phyloP scores from a whole-genome alignment of 495 filamentous ascomycete genomes.

The Elaphomyces granulatus region DNA sequence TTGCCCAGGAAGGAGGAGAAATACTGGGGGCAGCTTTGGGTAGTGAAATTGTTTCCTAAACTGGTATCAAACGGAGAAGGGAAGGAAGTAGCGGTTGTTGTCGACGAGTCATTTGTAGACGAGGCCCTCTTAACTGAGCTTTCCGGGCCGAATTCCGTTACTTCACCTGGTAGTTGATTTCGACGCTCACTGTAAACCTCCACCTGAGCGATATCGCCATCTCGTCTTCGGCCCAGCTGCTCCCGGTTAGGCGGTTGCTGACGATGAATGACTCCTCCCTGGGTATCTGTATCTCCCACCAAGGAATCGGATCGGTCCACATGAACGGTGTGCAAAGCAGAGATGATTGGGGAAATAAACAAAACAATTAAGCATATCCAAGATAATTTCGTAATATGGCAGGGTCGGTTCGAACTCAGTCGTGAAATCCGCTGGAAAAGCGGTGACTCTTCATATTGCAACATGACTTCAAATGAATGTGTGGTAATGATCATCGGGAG shows the following conservation, averaged over 20 bases:
- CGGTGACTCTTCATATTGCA: background rate
- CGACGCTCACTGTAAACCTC: no score
- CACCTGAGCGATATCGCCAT: no score
- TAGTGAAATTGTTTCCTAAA: constrained; percentile 54
- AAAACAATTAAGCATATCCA: background rate
- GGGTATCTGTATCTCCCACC: no score
- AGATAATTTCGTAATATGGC: background rate
- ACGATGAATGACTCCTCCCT: no score
- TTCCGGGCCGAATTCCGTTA: background rate
- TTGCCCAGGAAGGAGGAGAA: constrained; percentile 51
- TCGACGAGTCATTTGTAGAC: constrained; percentile 7
- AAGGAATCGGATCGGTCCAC: no score
- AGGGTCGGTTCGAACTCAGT: background rate
- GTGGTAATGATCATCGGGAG: background rate
- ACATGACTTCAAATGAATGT: background rate
- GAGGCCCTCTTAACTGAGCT: background rate
- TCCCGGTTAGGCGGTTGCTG: no score
- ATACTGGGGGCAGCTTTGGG: constrained; percentile 46
- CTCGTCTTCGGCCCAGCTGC: no score
- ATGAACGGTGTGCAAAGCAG: no score
- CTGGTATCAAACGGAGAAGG: constrained; percentile 60
- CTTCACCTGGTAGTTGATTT: no score
- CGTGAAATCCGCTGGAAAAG: background rate
- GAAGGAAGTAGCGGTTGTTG: constrained; percentile 27
- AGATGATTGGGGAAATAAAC: background rate